Percentiles rank a stretch among this genome's conserved stretches.
These are phyloP conservation scores for Handroanthus guayacan DNA, from an alignment of 257 asterid genomes.

Conservation along the genomic window DNA sequence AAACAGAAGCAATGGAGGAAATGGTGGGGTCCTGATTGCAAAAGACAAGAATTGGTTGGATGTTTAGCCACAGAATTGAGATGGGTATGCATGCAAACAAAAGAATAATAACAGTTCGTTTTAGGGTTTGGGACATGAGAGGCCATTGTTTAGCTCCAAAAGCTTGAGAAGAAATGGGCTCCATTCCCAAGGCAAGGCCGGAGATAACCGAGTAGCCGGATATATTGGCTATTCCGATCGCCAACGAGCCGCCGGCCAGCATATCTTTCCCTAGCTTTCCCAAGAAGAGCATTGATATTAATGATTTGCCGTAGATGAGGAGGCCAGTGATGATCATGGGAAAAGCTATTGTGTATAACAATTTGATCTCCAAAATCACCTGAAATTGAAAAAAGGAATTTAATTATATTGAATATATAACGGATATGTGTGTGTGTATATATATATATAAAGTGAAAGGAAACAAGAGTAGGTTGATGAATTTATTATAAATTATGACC, in stretches of 20 bases:
- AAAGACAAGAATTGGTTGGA: conserved; percentile 55
- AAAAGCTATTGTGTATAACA: conserved; percentile 59
- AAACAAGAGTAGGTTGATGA: too few species aligned
- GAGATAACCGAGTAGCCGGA: conserved; percentile 74
- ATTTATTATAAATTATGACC: conserved; percentile 35
- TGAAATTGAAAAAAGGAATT: conserved; percentile 7
- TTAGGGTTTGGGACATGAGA: conserved; percentile 58
- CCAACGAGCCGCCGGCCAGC: conserved; percentile 80
- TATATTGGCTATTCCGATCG: conserved; percentile 76
- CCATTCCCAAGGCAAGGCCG: conserved; percentile 80
- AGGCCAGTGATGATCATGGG: conserved; percentile 75
- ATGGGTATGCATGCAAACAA: conserved; percentile 61
- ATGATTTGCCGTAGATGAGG: conserved; percentile 61
- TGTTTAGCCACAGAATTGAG: conserved; percentile 67
- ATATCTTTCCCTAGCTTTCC: conserved; percentile 70
- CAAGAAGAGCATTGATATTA: conserved; percentile 70
- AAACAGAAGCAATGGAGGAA: conserved; percentile 60
- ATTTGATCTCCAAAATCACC: conserved; percentile 64
- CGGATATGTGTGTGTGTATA: background rate
- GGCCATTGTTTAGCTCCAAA: conserved; percentile 73
- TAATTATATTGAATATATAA: background rate
- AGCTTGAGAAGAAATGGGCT: conserved; percentile 74
- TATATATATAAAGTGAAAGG: background rate
- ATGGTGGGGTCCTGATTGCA: conserved; percentile 60
- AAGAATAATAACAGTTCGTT: conserved; percentile 59